Evolutionary conservation across 768 basidiomycete species (phyloP), one percentile per base, ranked within the genome.

Genomic region (Lentinula boryana): DNA sequence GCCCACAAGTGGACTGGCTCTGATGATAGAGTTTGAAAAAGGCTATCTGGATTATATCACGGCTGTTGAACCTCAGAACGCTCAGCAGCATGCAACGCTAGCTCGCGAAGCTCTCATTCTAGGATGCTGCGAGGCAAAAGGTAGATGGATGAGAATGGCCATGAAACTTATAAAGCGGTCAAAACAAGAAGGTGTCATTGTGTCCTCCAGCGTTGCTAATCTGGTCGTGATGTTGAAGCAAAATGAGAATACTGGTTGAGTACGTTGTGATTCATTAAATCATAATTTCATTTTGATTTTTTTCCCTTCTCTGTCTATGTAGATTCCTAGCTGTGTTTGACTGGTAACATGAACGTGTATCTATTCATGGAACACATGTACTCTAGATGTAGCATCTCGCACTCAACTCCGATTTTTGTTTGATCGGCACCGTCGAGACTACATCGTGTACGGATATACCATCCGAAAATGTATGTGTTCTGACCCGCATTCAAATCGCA

Each of bases 11-110:
- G 46, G 57, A 3, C 12, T 49, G n/a, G 57, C 4, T n/a, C 9
- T 58, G 31, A 46, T 58, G 32, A 5, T 46, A 27, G 57, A 58
- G 44, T 32, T 58, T 10, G 57, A 58, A 32, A 18, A 58, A 40
- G 40, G 55, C 8, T 32, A 56, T n/a, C 2, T 56, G 18, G 55
- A 43, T 40, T 56, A 43, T 56, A 40, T 41, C 4, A 32, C n/a
- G 21, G 16, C 36, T 31, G 41, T 56, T 1, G 36, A 40, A 40
- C 55, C 55, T 27, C 55, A 31, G 9, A 21, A 56, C 18, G 53
- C 12, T 40, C 16, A 54, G n/a, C 4, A 33, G 21, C 53, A 54
- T 54, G 36, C 53, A 23, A 31, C 15, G 3, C 13, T 43, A 6
- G 55, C 38, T 13, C 55, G 55, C 40, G 40, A 43, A 40, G 27